Evolutionary conservation across 345 rosid genomes (phyloP), one percentile per base, ranked within the genome.

Genomic region (Citrus medica): DNA sequence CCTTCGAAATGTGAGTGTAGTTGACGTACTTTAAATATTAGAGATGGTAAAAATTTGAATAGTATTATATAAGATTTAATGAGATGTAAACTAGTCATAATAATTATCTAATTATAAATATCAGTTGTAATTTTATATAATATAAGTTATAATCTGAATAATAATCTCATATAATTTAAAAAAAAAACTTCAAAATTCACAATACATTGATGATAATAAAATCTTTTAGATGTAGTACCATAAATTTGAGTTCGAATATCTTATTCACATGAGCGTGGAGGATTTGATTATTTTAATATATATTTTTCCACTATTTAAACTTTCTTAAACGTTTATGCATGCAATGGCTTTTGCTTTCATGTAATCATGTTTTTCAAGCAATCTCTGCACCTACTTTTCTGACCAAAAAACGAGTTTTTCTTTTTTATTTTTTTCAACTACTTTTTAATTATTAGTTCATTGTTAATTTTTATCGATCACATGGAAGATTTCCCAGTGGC

Each of bases 21-120:
- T 42, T 9, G 4, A 10, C 1, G 0, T 42, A 0, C 0, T 0
- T 42, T 0, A 0, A 42, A 42, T 42, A 42, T 0, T 10, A 10
- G 14, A 42, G 0, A 42, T 0, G 1, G 0, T 10, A 42, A 42
- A 42, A 42, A 42, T 2, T 9, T 10, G 0, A 1, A 0, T 0
- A 0, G 14, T 42, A 42, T 4, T 42, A 42, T 42, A 9, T 42
- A 42, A 42, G 1, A 42, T 42, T 10, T 42, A 10, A 42, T 35
- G 0, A 0, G 0, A 35, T 42, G 0, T 10, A 42, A 42, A 42
- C 0, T 10, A 42, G 1, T 10, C 0, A 0, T 0, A 42, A 0
- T 42, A 10, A 42, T 42, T 42, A 0, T 42, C 4, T 42, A 0
- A 42, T 42, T 42, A 0, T 2, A 42, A 42, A 42, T 42, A 42